Conservation (phyloP, 2,329 filamentous ascomycete genomes). For the Pseudocercospora eumusae region DNA sequence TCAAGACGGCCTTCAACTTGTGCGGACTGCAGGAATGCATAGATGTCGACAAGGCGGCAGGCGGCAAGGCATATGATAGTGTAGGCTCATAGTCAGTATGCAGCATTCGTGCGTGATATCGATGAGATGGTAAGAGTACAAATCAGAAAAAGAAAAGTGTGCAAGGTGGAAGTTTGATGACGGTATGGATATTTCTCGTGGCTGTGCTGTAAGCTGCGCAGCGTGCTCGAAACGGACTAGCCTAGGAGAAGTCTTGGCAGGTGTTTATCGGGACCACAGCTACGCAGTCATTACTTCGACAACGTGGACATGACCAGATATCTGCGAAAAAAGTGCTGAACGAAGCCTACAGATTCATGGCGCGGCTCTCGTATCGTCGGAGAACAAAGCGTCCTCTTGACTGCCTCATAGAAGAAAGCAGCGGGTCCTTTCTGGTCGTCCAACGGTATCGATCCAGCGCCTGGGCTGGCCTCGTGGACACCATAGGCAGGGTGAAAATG, state of each 20-base stretch:
- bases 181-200: background rate
- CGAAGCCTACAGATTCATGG: background rate
- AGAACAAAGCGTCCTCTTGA: background rate
- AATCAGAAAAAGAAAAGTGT: too few species aligned
- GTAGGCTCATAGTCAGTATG: background rate
- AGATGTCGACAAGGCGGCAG: slow-evolving; percentile 7
- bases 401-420: too few species aligned
- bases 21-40: slow-evolving; percentile 13
- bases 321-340: background rate
- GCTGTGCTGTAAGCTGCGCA: background rate
- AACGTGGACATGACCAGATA: background rate
- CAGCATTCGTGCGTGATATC: too few species aligned
- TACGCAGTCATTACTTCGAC: background rate
- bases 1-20: slow-evolving; percentile 13
- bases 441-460: too few species aligned
- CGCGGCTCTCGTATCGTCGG: background rate
- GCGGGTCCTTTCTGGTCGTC: background rate
- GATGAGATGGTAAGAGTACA: too few species aligned
- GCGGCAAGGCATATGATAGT: slow-evolving; percentile 15
- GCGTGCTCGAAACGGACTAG: background rate
- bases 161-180: too few species aligned
- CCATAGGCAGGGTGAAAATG: background rate
- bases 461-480: background rate
- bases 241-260: background rate
- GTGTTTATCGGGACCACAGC: too few species aligned